A percentile compares a stretch with the other conserved stretches of the same genome.
Conservation (phyloP, 163 green algal genomes). For the Chlamydomonas reinhardtii region DNA sequence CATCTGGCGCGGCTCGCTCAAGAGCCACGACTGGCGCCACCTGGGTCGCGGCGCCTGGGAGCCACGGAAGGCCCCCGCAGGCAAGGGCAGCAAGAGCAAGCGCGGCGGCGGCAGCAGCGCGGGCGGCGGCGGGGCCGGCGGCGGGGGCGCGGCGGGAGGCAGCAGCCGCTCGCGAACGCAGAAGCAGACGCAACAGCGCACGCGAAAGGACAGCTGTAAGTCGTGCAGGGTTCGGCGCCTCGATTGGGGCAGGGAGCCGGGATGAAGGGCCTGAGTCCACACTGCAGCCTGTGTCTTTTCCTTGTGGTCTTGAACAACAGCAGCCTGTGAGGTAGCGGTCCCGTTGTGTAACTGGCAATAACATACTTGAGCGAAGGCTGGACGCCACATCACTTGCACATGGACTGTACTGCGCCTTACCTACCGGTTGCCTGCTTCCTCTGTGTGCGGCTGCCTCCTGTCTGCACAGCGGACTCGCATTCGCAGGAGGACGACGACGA, state of each 20-base stretch:
- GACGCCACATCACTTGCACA: too few species aligned
- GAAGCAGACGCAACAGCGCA: not conserved
- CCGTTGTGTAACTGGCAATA: too few species aligned
- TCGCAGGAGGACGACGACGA: slow-evolving; percentile 16
- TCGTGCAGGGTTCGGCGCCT: not conserved
- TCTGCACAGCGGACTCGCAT: not conserved
- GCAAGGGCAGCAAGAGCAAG: not conserved
- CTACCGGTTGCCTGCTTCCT: too few species aligned
- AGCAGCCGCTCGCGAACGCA: not conserved
- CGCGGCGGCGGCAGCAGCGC: slow-evolving; percentile 19
- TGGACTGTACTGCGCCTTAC: too few species aligned
- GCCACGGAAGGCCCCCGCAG: slow-evolving; percentile 17
- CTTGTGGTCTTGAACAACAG: too few species aligned
- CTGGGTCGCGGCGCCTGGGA: slow-evolving; percentile 70
- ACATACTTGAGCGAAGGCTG: too few species aligned
- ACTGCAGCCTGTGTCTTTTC: too few species aligned
- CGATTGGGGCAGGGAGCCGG: too few species aligned
- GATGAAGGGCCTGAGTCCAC: too few species aligned
- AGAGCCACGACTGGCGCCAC: slow-evolving; percentile 64
- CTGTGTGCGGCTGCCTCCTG: too few species aligned
- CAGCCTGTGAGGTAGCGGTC: too few species aligned
- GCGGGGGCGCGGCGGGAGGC: not conserved
- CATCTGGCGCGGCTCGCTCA: slow-evolving; percentile 71
- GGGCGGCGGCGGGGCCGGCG: not conserved
- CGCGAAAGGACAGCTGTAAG: slow-evolving; percentile 33